Conservation (phyloP, 148 eudicot genomes). For the Cornus kousa region DNA sequence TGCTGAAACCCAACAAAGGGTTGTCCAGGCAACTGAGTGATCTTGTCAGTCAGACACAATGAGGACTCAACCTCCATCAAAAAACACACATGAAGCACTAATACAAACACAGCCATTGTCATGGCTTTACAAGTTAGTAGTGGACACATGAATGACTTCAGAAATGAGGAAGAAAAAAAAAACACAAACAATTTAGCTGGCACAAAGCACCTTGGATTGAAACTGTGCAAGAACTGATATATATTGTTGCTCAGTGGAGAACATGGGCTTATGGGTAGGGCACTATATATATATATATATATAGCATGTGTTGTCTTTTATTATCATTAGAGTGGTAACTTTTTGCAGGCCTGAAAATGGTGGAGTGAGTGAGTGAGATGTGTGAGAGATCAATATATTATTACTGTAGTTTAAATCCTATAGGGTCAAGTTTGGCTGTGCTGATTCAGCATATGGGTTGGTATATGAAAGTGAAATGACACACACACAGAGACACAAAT, state of each 20-base stretch:
- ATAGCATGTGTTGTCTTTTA: slow-evolving; percentile 24
- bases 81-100: slow-evolving; percentile 12
- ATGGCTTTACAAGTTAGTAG: slow-evolving; percentile 4
- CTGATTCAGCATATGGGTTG: slow-evolving; percentile 9
- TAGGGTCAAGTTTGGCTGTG: neutral
- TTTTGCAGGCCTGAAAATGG: slow-evolving; percentile 24
- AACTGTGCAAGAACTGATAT: neutral
- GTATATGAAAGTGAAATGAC: slow-evolving; percentile 15
- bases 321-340: slow-evolving; percentile 18
- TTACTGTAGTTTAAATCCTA: too few species aligned
- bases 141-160: neutral
- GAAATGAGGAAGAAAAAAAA: neutral
- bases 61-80: slow-evolving; percentile 19
- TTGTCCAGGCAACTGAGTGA: slow-evolving; percentile 69
- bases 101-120: slow-evolving; percentile 19
- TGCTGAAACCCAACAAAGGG: slow-evolving; percentile 78
- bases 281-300: slow-evolving; percentile 7
- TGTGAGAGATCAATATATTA: neutral
- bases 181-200: neutral
- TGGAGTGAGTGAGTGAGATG: slow-evolving; percentile 6
- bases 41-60: slow-evolving; percentile 38
- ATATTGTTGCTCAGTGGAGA: slow-evolving; percentile 22
- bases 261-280: slow-evolving; percentile 27
- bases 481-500: too few species aligned
- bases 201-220: neutral